Percentiles rank a stretch among this genome's conserved stretches.
phyloP scores from a whole-genome alignment of 129 eudicot genomes.

The Cynara cardunculus region DNA sequence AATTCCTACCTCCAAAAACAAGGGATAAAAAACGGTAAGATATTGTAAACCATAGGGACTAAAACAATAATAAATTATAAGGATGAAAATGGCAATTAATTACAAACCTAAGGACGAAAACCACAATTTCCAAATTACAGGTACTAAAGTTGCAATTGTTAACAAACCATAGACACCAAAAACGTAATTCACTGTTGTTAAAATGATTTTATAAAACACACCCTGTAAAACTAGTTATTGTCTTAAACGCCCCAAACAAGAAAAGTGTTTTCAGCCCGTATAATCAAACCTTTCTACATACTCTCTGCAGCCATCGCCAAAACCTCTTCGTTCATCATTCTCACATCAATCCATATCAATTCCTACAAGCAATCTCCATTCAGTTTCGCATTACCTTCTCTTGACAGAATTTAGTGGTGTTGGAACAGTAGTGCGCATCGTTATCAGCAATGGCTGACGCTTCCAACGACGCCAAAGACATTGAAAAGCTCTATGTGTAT shows the following conservation, averaged over 20 bases:
- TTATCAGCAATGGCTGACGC: conserved; percentile 36
- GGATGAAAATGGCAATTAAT: no score
- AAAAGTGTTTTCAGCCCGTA: not conserved
- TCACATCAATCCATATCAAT: not conserved
- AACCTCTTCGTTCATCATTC: not conserved
- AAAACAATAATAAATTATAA: no score
- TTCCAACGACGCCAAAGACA: conserved; percentile 31
- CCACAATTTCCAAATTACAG: no score
- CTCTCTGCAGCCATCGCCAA: not conserved
- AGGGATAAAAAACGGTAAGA: no score
- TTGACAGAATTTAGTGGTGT: not conserved
- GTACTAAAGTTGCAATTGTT: no score
- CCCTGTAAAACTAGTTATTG: not conserved
- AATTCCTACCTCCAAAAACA: no score
- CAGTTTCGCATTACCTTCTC: not conserved
- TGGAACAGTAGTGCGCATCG: not conserved
- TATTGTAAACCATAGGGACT: no score
- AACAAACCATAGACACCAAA: no score
- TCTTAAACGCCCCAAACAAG: not conserved
- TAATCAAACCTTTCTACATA: not conserved
- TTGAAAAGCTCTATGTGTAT: conserved; percentile 64
- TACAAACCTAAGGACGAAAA: no score
- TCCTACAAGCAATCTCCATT: not conserved
- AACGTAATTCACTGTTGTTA: not conserved
- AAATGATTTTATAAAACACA: not conserved